Evolutionary conservation across 441 rosid genomes (phyloP), one percentile per base, ranked within the genome.

Genomic region (Pelargonium cotyledonis): DNA sequence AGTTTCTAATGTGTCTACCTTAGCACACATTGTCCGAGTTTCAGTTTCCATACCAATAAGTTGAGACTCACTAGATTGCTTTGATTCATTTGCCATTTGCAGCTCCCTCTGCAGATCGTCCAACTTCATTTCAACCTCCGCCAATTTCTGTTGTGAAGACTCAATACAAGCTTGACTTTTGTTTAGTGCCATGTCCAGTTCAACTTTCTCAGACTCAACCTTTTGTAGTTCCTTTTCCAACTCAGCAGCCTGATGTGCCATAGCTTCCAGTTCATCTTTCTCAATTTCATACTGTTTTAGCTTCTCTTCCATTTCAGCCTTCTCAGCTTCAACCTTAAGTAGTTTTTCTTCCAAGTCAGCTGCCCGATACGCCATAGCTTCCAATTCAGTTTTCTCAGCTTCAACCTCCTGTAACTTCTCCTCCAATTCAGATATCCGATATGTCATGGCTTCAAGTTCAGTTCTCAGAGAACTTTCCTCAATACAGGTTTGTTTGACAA

Each of bases 391-490:
- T 65, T 85, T 90, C 80, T 90, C 87, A 55, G 75, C 88, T 75
- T 85, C 85, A 15, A 83, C 72, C 79, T 81, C 84, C 67, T 83
- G 83, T 68, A 87, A 71, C 68, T 77, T 88, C 46, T 83, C 87
- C 74, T 86, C 88, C 68, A 91, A 58, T 47, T 86, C 92, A 66
- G 88, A 79, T 65, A 78, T 76, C 72, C 85, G 79, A 41, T 75
- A 74, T 70, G 78, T 80, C 73, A 81, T 80, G 57, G 81, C 65
- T 71, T 84, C 76, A 47, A 83, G 82, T 75, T 87, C 87, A 65
- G 78, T 74, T 80, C 81, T 85, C 67, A 75, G 51, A 35, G 70
- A 53, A 23, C 66, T 81, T 51, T 78, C 79, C 64, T 53, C 72
- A 40, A 69, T 70, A 76, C 67, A 76, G 19, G 70, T 14, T 75